Base-by-base conservation (phyloP, 2,329 filamentous ascomycete genomes). In the Fusarium pilosicola region DNA sequence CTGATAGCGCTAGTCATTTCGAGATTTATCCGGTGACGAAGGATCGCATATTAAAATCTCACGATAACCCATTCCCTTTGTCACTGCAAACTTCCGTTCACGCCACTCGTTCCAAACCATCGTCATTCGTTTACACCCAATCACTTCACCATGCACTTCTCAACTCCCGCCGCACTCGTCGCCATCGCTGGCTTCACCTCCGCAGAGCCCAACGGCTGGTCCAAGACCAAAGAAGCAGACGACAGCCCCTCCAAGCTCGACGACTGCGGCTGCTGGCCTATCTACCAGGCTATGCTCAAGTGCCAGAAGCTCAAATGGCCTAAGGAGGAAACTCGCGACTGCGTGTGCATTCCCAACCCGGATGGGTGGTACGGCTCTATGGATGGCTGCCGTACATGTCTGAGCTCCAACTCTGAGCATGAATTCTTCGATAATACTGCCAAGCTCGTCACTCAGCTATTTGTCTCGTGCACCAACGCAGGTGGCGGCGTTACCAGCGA, bases 181-280 rank as follows among this genome's bases (percentile, higher is more conserved):
- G 63, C 68, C 48, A 38, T 74, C 7, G 24, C 56, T 6, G 56
- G 63, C 22, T 51, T 72, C 57, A 42, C 71, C 28, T 71, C 48
- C 7, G 73, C 73, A 2, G 44, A 51, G 0, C 73, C 73, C 45
- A 75, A 75, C 52, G 73, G 73, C 54, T 75, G 73, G 73, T 75
- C 73, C 28, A 62, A 62, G 34, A 73, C 66, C 38, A 75, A 63
- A 15, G 38, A 56, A 46, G 73, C 73, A 5, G n/a, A 41, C 8
- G 73, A 75, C 15, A 71, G 73, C 44, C 73, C 73, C n/a, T 65
- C 70, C 0, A 75, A 75, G 11, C 70, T 75, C 32, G 73, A 75
- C 26, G 73, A 75, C 66, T 75, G 73, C 49, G 73, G 73, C 24
- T 75, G 73, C 63, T 65, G 66, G 66, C 73, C 70, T n/a, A 75